Percentiles rank a stretch among this genome's conserved stretches.
These are phyloP conservation scores for Nicotiana benthamiana DNA, from an alignment of 257 asterid genomes.

Conservation along the genomic window DNA sequence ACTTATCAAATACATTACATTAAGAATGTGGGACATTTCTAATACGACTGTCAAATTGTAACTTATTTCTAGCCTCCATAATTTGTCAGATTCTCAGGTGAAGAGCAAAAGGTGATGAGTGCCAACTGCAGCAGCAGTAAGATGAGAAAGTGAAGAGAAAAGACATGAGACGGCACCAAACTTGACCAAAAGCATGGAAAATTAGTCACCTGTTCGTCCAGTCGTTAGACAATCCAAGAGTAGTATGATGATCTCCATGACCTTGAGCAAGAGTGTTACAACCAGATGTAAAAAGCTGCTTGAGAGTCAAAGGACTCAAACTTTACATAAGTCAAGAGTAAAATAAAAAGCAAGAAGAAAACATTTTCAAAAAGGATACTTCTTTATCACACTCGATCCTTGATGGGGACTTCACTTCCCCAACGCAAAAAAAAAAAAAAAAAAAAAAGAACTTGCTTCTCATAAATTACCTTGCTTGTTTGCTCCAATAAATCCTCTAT, in stretches of 20 bases:
- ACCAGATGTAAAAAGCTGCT: conserved; percentile 62
- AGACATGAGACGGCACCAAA: not conserved
- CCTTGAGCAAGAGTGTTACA: conserved; percentile 53
- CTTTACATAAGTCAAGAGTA: conserved; percentile 2
- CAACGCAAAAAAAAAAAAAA: not conserved
- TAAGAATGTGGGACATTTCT: not conserved
- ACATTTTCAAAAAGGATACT: conserved; percentile 43
- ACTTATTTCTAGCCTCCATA: not conserved
- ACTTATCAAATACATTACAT: not conserved
- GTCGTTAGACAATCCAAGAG: conserved; percentile 47
- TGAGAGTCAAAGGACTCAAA: conserved; percentile 32
- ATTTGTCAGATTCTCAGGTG: not conserved
- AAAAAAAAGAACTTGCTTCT: not conserved
- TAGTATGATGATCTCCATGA: conserved; percentile 37
- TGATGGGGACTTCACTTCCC: conserved; percentile 39
- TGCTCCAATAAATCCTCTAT: conserved; percentile 88
- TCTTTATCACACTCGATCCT: conserved; percentile 47
- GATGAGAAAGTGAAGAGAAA: not conserved
- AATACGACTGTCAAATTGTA: not conserved
- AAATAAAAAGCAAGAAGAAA: not conserved
- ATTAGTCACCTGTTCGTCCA: conserved; percentile 61
- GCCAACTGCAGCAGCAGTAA: conserved; percentile 1
- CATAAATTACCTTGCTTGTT: conserved; percentile 63
- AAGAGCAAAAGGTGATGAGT: not conserved
- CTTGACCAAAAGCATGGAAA: not conserved